Evolutionary conservation across 805 yeast genomes (phyloP), one percentile per base, ranked within the genome.

Genomic region (Geotrichum ghanense): DNA sequence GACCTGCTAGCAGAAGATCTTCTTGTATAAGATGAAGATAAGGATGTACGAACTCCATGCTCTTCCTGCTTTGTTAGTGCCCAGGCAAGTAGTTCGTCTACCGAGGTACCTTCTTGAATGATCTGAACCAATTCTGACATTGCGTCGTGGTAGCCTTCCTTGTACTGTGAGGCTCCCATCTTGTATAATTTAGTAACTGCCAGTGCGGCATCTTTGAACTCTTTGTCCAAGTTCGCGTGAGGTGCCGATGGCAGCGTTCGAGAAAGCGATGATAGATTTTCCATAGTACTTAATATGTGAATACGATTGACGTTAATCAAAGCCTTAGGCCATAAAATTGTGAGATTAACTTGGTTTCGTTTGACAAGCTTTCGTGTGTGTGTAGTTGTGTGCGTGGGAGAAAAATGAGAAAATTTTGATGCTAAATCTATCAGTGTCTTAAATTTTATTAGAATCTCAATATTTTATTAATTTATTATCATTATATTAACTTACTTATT

Each of bases 141-240:
- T 2, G 59, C 59, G 12, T 53, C 51, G n/a, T 47, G 23, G 42
- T 56, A 56, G 19, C 59, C 59, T 45, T 53, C 51, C 9, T 45
- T 34, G n/a, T 53, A 50, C 42, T 49, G 45, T 17, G 56, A 53
- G 12, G 51, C 50, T 17, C 55, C 45, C 27, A 54, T 50, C 42
- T 56, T 57, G 51, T 55, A 57, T 27, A 57, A 53, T 52, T 55
- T 53, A 12, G 61, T 55, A 21, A 57, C 59, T 3, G 60, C 52
- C 34, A 49, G 48, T 14, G 61, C 61, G 4, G 61, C 61, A 25
- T 51, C 48, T 31, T 56, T 56, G 44, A 57, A 57, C 48, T 57
- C 61, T 14, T 41, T 16, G 16, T 31, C 37, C 14, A 31, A 12
- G 16, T 31, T 31, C 14, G 37, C 12, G 12, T 31, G 12, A n/a